A percentile compares a stretch with the other conserved stretches of the same genome.
Conservation (phyloP, 2,329 filamentous ascomycete species). For the Thelonectria olida region DNA sequence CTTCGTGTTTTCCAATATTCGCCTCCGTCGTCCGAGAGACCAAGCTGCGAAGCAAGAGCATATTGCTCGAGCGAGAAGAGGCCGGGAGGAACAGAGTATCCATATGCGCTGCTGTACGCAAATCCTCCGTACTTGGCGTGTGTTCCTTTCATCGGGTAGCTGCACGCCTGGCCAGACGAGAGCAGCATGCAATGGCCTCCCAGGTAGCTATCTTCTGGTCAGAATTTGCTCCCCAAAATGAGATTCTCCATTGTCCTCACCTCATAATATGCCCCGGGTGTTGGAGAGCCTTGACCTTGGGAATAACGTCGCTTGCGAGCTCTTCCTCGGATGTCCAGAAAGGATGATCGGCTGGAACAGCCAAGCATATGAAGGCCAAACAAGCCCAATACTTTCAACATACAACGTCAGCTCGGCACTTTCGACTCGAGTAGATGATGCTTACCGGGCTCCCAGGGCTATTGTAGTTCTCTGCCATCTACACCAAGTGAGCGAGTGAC, state of each 20-base stretch:
- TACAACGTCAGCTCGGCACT: constrained; percentile 37
- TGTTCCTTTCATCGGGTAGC: constrained; percentile 82
- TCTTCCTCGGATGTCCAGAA: constrained; percentile 80
- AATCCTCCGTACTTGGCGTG: constrained; percentile 86
- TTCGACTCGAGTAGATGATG: background rate
- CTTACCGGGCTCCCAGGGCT: constrained; percentile 72
- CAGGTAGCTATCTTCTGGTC: constrained; percentile 57
- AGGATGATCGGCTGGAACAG: constrained; percentile 73
- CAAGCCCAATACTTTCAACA: constrained; percentile 78
- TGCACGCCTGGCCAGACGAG: constrained; percentile 81
- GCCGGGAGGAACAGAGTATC: constrained; percentile 80
- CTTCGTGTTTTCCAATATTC: constrained; percentile 83
- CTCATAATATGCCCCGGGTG: constrained; percentile 79
- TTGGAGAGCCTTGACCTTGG: constrained; percentile 66
- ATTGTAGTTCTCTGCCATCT: constrained; percentile 86
- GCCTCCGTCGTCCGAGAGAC: constrained; percentile 79
- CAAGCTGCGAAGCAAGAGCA: constrained; percentile 78
- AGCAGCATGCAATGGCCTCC: constrained; percentile 82
- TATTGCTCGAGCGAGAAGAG: constrained; percentile 80
- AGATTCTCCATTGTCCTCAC: constrained; percentile 36
- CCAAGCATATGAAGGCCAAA: constrained; percentile 78
- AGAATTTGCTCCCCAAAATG: background rate
- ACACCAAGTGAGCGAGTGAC: constrained; percentile 26
- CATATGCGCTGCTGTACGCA: constrained; percentile 80
- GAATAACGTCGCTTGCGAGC: constrained; percentile 63